These are phyloP conservation scores for Trichoderma simmonsii DNA, from an alignment of 2,329 filamentous ascomycete species.

Conservation along the genomic window DNA sequence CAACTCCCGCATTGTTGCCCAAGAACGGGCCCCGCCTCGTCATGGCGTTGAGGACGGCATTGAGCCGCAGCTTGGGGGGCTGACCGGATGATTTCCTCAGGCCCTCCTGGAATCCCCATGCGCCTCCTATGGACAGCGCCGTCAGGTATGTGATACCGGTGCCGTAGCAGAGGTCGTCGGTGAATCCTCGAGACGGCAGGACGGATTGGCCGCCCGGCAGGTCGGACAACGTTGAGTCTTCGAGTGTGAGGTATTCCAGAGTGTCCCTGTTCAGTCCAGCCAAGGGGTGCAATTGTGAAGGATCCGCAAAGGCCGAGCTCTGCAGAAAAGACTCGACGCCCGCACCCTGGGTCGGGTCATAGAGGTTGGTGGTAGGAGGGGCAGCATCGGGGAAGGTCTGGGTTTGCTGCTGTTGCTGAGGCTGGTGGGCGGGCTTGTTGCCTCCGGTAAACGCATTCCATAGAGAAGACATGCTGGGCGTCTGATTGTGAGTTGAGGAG, in stretches of 20 bases:
- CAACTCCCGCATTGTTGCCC: slow-evolving; percentile 91
- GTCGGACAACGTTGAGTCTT: slow-evolving; percentile 85
- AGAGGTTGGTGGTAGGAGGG: slow-evolving; percentile 55
- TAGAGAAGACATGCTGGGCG: slow-evolving; percentile 51
- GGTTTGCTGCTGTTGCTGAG: slow-evolving; percentile 35
- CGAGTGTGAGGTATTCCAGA: slow-evolving; percentile 90
- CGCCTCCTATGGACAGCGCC: slow-evolving; percentile 81
- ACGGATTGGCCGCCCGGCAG: slow-evolving; percentile 83
- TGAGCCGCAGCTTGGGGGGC: slow-evolving; percentile 87
- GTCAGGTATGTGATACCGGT: slow-evolving; percentile 90
- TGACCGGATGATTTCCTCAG: slow-evolving; percentile 71
- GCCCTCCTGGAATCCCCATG: slow-evolving; percentile 90
- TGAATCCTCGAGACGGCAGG: slow-evolving; percentile 93
- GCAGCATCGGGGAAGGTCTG: slow-evolving; percentile 20
- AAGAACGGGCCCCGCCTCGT: slow-evolving; percentile 91
- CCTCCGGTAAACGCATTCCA: slow-evolving; percentile 62
- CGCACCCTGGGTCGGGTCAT: slow-evolving; percentile 69
- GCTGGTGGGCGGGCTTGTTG: slow-evolving; percentile 45
- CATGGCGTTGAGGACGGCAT: slow-evolving; percentile 91
- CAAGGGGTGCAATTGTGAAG: slow-evolving; percentile 84
- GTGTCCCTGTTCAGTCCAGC: slow-evolving; percentile 90
- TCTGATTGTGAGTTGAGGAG: neutral
- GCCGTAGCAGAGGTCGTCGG: slow-evolving; percentile 96
- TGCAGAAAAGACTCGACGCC: slow-evolving; percentile 86
- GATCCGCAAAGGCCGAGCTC: slow-evolving; percentile 74